Evolutionary conservation across 768 basidiomycete species (phyloP), one percentile per base, ranked within the genome.

Genomic region (Russula abietina): DNA sequence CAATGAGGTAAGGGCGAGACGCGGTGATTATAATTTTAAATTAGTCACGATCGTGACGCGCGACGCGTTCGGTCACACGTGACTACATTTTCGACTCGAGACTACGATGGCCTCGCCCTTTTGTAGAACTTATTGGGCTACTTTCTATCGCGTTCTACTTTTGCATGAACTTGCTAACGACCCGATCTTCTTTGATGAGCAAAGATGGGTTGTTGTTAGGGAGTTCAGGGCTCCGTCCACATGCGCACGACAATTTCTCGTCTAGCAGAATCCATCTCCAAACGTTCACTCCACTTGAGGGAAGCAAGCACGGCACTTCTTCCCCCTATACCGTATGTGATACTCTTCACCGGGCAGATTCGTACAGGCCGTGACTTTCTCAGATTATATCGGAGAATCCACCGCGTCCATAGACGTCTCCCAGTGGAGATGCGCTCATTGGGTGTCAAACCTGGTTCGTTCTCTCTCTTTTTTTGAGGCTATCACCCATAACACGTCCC

Each of bases 341-440:
- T 71, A 11, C 22, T 41, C 5, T 6, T 6, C 16, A 24, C 1
- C 8, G 12, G 5, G 22, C 45, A 9, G 48, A n/a, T 43, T 26
- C 59, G 38, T 49, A 33, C n/a, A 39, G 7, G 12, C 16, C 24
- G 36, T 52, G 4, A 51, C n/a, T 32, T 41, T 38, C 22, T 8
- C 60, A 80, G 79, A 1, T 70, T 82, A 16, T 80, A 78, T 64
- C 78, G 80, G 6, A 69, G 75, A 6, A 70, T 81, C 8, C 71
- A 81, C 8, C 71, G 80, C 8, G 75, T 74, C 0, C 80, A 82
- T 65, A 74, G 73, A 50, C 64, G 61, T 14, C 67, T 82, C 0
- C 77, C 80, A 8, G 59, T 69, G 8, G 80, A 82, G 55, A 77
- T 81, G 77, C 68, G 79, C 24, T 74, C 74, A 48, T 68, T 81